Base-by-base conservation (phyloP, 768 basidiomycete genomes). In the Lentinula sp. region DNA sequence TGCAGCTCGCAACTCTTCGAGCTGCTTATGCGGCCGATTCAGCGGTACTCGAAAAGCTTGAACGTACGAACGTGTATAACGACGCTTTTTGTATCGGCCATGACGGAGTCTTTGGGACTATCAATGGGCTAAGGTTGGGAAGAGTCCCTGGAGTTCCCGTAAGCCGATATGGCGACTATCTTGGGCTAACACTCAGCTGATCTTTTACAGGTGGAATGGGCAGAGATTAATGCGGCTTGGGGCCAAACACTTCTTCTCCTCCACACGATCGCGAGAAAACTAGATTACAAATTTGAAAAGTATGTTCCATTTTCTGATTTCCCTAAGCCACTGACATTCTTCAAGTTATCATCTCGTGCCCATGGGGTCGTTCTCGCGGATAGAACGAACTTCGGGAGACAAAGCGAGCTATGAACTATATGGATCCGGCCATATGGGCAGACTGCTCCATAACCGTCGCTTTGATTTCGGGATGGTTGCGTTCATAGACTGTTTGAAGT, bases 201-300 rank as follows among this genome's bases (percentile, higher is more conserved):
- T 64, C 34, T 13, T 7, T 40, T 62, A 8, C 63, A 93, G 86
- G 95, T 98, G 34, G 97, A 98, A 70, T 99, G 95, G 95, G 85
- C 93, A 2, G 97, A 99, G 74, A 95, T 98, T 71, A 98, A 98
- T 69, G 97, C 97, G 10, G 97, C 97, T 16, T 97, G 96, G 95
- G 97, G 97, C 1, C 89, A 97, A 70, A 93, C 95, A 0, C 78
- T 96, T n/a, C 80, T 98, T 16, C 79, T 98, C 60, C 75, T 98
- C 39, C 91, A 96, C 68, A 93, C 93, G 6, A 84, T 99, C 53
- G 93, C 93, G 10, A 81, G 89, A 59, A 99, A 98, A 73, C 84
- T 97, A 13, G 94, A 93, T 63, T 93, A 87, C 68, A 84, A 84
- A 4, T 98, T 97, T 66, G 87, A 89, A 68, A 85, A 85, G 95